A percentile compares a stretch with the other conserved stretches of the same genome.
These are phyloP conservation scores for Diutina mesorugosa DNA, from an alignment of 1,139 yeast species.

Conservation along the genomic window DNA sequence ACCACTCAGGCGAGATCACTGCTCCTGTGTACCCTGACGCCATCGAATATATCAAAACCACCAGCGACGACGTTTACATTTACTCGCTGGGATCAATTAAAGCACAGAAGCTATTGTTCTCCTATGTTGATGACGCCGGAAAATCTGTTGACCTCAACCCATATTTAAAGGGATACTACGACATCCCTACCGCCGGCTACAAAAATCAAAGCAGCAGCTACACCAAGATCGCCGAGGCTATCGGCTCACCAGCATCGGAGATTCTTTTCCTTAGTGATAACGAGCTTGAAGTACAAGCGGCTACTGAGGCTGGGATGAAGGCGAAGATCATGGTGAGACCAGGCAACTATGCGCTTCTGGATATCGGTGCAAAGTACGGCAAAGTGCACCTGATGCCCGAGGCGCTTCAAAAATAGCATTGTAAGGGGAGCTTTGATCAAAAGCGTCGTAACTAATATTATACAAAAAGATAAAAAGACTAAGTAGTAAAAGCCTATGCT, in stretches of 20 bases:
- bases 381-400: background rate
- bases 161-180: slow-evolving; percentile 57
- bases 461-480: background rate
- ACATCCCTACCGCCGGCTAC: slow-evolving; percentile 73
- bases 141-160: slow-evolving; percentile 36
- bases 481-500: background rate
- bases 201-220: slow-evolving; percentile 53
- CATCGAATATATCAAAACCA: slow-evolving; percentile 35
- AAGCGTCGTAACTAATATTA: background rate
- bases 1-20: slow-evolving; percentile 54
- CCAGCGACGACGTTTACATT: slow-evolving; percentile 39
- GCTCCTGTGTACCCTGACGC: slow-evolving; percentile 79
- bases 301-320: slow-evolving; percentile 49
- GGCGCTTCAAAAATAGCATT: background rate
- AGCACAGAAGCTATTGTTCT: slow-evolving; percentile 72
- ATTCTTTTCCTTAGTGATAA: slow-evolving; percentile 71
- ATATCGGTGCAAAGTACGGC: slow-evolving; percentile 9
- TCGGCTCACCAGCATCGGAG: slow-evolving; percentile 19
- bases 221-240: slow-evolving; percentile 35
- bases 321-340: slow-evolving; percentile 55
- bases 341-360: slow-evolving; percentile 51
- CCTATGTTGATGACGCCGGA: slow-evolving; percentile 32
- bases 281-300: slow-evolving; percentile 58
- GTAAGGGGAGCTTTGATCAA: background rate
- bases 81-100: slow-evolving; percentile 88